phyloP scores from a whole-genome alignment of 2,329 filamentous ascomycete genomes.

The Cladophialophora chaetospira region DNA sequence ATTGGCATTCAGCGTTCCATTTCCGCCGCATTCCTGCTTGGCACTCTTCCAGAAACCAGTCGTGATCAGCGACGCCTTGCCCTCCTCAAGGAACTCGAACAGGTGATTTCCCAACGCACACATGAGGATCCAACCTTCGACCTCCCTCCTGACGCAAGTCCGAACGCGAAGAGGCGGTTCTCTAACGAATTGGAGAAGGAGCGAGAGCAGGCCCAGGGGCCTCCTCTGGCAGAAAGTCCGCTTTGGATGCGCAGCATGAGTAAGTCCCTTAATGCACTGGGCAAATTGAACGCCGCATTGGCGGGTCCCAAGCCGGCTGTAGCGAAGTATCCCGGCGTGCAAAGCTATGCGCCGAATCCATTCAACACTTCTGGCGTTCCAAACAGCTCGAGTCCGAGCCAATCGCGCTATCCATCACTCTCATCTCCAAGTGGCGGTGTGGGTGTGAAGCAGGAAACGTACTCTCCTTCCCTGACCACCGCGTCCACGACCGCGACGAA shows the following conservation, averaged over 20 bases:
- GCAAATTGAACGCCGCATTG: conserved; percentile 49
- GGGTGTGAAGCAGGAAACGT: conserved; percentile 21
- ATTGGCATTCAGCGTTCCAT: conserved; percentile 51
- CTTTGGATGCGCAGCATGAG: conserved; percentile 51
- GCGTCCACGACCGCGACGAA: conserved; percentile 3
- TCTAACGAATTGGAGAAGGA: conserved; percentile 15
- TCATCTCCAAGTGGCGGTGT: neutral
- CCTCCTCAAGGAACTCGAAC: conserved; percentile 46
- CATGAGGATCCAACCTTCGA: conserved; percentile 33
- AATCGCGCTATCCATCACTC: conserved; percentile 19
- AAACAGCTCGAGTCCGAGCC: conserved; percentile 2
- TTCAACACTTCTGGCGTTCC: too few species aligned
- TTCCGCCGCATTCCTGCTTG: conserved; percentile 51
- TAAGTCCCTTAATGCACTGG: conserved; percentile 49
- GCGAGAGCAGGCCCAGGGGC: conserved; percentile 10
- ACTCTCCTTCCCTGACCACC: conserved; percentile 16
- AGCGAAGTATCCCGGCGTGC: too few species aligned
- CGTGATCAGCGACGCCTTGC: conserved; percentile 43
- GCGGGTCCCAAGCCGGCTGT: conserved; percentile 22
- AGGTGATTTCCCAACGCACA: conserved; percentile 48
- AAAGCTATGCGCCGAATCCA: too few species aligned
- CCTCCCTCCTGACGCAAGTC: conserved; percentile 18
- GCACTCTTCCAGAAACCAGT: conserved; percentile 49
- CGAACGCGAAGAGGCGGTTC: conserved; percentile 26
- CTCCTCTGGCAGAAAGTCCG: conserved; percentile 29